phyloP scores from a whole-genome alignment of 129 eudicot genomes.

The Glebionis coronaria region DNA sequence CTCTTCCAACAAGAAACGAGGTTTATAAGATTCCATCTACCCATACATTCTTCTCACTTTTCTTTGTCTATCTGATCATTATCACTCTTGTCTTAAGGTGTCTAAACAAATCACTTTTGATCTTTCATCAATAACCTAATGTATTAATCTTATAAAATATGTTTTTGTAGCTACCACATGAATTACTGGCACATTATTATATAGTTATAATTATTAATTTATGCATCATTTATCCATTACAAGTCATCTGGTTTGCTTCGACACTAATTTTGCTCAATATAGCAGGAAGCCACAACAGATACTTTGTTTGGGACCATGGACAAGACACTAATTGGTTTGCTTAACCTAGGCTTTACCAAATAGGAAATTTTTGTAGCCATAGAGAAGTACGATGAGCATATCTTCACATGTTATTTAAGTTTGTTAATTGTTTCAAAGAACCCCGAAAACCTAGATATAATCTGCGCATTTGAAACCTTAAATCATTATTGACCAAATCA shows the following conservation, averaged over 20 bases:
- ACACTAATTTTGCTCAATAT: slow-evolving; percentile 10
- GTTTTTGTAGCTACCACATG: no score
- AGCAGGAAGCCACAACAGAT: slow-evolving; percentile 63
- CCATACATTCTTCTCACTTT: slow-evolving; percentile 14
- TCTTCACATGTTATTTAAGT: slow-evolving; percentile 8
- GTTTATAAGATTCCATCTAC: slow-evolving; percentile 29
- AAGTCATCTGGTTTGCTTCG: slow-evolving; percentile 20
- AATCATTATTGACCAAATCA: no score
- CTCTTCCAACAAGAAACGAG: slow-evolving; percentile 39
- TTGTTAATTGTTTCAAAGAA: neutral
- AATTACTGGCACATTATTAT: no score
- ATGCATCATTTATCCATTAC: slow-evolving; percentile 7
- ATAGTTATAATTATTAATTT: neutral
- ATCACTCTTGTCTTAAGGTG: no score
- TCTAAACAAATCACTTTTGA: no score
- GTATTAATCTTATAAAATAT: no score
- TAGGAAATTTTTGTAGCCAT: slow-evolving; percentile 78
- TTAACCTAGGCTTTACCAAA: slow-evolving; percentile 85
- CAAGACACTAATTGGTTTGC: slow-evolving; percentile 79
- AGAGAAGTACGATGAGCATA: slow-evolving; percentile 74
- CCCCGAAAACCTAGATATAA: no score
- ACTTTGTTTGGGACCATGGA: slow-evolving; percentile 90
- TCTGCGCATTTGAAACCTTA: no score
- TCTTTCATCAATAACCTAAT: no score
- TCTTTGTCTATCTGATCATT: slow-evolving; percentile 5